Evolutionary conservation across 805 yeast genomes (phyloP).

Genomic region (Yarrowia deformans): DNA sequence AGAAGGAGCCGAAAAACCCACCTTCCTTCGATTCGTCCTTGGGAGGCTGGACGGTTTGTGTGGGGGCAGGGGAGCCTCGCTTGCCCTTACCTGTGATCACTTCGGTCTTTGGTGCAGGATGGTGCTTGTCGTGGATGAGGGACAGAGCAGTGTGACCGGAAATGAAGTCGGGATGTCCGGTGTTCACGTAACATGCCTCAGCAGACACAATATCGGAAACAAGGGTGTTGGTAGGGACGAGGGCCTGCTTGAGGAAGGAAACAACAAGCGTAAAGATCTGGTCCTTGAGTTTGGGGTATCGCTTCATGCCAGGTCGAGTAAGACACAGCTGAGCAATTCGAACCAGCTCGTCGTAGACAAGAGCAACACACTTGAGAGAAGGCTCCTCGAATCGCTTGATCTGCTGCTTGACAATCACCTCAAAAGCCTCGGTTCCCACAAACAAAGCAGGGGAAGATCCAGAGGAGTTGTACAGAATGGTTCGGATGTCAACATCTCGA

Average conservation of each 20-base stretch:
- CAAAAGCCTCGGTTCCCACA: constrained; percentile 97
- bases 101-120: constrained; percentile 56
- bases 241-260: constrained; percentile 77
- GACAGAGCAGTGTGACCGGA: constrained; percentile 96
- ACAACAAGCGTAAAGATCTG: constrained; percentile 82
- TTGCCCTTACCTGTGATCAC: constrained; percentile 51
- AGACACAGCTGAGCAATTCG: constrained; percentile 88
- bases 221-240: constrained; percentile 84
- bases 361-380: constrained; percentile 81
- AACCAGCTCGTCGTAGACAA: constrained; percentile 93
- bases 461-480: constrained; percentile 95
- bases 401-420: constrained; percentile 90
- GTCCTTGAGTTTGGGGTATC: constrained; percentile 93
- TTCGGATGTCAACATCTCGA: constrained; percentile 93
- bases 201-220: constrained; percentile 82
- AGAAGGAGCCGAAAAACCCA: constrained; percentile 95
- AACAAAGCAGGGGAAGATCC: constrained; percentile 96
- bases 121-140: constrained; percentile 86
- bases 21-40: constrained; percentile 60
- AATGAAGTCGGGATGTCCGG: constrained; percentile 95
- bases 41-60: constrained; percentile 43
- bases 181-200: constrained; percentile 93
- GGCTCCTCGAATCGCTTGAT: constrained; percentile 96
- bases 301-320: constrained; percentile 76
- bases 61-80: constrained; percentile 81